Base-by-base conservation (phyloP, 371 early-diverging fungal species). In the Blyttiomyces sp. region DNA sequence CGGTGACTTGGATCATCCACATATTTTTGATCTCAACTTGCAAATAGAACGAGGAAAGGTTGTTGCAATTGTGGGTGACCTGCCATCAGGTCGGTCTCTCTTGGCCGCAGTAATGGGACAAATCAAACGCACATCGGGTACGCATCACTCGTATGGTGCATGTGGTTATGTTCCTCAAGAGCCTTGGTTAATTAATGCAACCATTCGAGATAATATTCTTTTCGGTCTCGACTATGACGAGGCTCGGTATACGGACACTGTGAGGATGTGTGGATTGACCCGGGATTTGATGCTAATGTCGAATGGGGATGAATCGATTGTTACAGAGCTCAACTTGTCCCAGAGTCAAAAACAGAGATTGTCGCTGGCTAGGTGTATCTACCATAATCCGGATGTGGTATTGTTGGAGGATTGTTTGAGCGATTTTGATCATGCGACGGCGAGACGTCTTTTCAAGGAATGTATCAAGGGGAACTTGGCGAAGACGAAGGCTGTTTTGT, bases 11-110 rank as follows among this genome's bases (percentile, higher is more conserved):
- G 80, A 78, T 28, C 77, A 83, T 33, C 81, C 84, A 1, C 74
- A 76, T 71, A 51, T 87, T n/a, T 54, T 61, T 27, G 75, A 85
- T 60, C 57, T 87, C 31, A 73, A 63, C 43, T 66, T 88, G 50
- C 70, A 53, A 23, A 73, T 87, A 35, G 59, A 69, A 13, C 74
- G 80, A 17, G 78, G 79, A 0, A 70, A 84, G 52, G 35, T 84
- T 23, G 70, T 86, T 33, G 88, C 84, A 4, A 76, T 88, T 28
- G 82, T 88, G 4, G 89, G 89, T 19, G 87, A 86, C 63, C 80
- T 88, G 13, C 86, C 85, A 26, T 78, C 86, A 3, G 86, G 88
- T 62, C 79, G 80, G 52, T 81, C 81, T n/a, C 72, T 86, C 9
- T 45, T 86, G 30, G 81, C 81, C 1, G 86, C 86, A 2, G 64